Conservation (phyloP, 1,139 yeast genomes). For the Chernovozyma aurita region DNA sequence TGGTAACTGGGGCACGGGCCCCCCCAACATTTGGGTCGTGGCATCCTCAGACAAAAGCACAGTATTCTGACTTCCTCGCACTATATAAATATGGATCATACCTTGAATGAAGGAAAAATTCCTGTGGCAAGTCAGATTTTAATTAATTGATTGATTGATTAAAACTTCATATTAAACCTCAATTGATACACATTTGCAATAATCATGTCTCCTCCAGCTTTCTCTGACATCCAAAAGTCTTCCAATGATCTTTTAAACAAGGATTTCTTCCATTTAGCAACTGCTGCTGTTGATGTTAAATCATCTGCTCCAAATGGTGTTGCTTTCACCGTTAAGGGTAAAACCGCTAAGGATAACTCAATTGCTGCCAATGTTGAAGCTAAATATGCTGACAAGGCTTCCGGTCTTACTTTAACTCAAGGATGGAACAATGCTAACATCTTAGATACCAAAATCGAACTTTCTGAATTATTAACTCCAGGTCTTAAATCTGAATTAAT, state of each 20-base stretch:
- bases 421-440: slow-evolving; percentile 97
- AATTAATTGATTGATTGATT: background rate
- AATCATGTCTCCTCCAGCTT: slow-evolving; percentile 62
- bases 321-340: slow-evolving; percentile 90
- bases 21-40: slow-evolving; percentile 7
- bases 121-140: background rate
- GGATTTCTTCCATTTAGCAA: slow-evolving; percentile 90
- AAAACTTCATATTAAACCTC: too few relatives aligned
- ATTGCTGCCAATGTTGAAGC: slow-evolving; percentile 90
- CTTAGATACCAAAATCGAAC: slow-evolving; percentile 89
- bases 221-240: slow-evolving; percentile 85
- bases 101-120: too few relatives aligned
- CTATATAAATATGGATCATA: slow-evolving; percentile 1
- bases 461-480: slow-evolving; percentile 87
- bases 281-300: slow-evolving; percentile 85
- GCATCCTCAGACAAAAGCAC: background rate
- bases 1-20: background rate
- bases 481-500: slow-evolving; percentile 92
- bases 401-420: slow-evolving; percentile 92
- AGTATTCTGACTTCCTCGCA: background rate
- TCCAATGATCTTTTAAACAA: slow-evolving; percentile 84
- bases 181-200: too few relatives aligned
- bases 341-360: slow-evolving; percentile 77
- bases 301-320: slow-evolving; percentile 97
- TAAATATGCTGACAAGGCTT: slow-evolving; percentile 87